Base-by-base conservation (phyloP, 345 rosid species). In the Limnanthes douglasii region DNA sequence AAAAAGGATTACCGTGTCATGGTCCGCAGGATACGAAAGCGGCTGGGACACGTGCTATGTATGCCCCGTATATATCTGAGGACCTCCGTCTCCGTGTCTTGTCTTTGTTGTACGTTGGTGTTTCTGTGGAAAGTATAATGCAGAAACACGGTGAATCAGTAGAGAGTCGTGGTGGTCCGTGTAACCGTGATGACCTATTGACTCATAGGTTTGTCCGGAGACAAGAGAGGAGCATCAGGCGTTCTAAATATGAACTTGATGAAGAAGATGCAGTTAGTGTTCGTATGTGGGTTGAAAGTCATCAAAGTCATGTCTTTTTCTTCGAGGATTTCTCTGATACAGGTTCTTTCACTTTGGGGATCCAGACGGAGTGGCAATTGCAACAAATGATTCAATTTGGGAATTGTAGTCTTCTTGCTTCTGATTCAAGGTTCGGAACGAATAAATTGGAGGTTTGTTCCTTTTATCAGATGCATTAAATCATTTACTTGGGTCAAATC, bases 381-480 rank as follows among this genome's bases (percentile, higher is more conserved):
- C 98, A 84, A 48, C 98, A 90, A 61, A 68, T 90, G 95, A 80
- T 84, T 54, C 84, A 75, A 24, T 84, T 74, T 69, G 98, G 98
- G 13, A 84, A 84, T 52, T 51, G 65, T 47, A 60, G 92, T 62
- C 72, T 90, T 31, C 11, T 90, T 61, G 96, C 84, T 44, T 84
- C 92, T 41, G 92, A 77, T 56, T 84, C 93, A 41, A 77, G 71
- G 56, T 84, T 90, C 61, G 98, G 94, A 51, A 72, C 98, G 45
- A 66, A 77, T 50, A 80, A 84, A 67, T 43, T 90, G 37, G 80
- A 90, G 95, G 98, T 74, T 48, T 62, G 74, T 65, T 39, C 28
- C 46, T 47, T 27, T 19, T 32, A 10, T 11, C 34, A 39, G 37
- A 15, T 38, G n/a, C n/a, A n/a, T n/a, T n/a, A n/a, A n/a, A n/a